Evolutionary conservation across 2,329 filamentous ascomycete genomes (phyloP), one percentile per base, ranked within the genome.

Genomic region (Drechslerella dactyloides): DNA sequence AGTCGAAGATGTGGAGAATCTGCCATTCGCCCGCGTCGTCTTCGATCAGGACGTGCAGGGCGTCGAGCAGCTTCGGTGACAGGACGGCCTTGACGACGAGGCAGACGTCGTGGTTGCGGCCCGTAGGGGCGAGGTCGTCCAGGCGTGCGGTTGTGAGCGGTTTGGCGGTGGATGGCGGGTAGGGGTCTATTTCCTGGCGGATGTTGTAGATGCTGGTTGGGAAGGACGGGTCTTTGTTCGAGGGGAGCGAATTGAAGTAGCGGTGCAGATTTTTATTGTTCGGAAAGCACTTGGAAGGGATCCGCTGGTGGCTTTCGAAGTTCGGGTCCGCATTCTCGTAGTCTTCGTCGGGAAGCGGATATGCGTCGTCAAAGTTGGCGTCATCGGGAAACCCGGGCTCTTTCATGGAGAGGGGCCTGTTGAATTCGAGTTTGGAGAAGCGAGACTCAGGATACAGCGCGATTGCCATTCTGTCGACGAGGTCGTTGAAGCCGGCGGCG

Each of bases 31-130:
- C 68, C 1, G 11, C 24, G 6, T 65, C 60, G 11, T 72, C 68
- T 37, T 72, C 68, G 52, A 72, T 40, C 5, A 72, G 55, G 30
- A 72, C 55, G 19, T 72, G 55, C 6, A 59, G n/a, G 3, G 60
- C 60, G 33, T 72, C 55, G 10, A 72, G 30, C 23, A 60, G 60
- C 35, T 65, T 72, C 17, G 68, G 68, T 11, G 37, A 2, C 5
- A 65, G 51, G n/a, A 57, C n/a, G 2, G 56, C 23, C 21, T 72
- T 72, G 30, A 72, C 60, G 23, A 72, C 15, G 1, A 72, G n/a
- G 10, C 19, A 65, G 2, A 44, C 44, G 15, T 50, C 68, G 7
- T 52, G 13, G 13, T 52, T 50, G 15, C 51, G 68, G 15, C 54
- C 15, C 8, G 35, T 55, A 2, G 56, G 13, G 2, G n/a, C 4